phyloP scores from a whole-genome alignment of 768 basidiomycete genomes.

The Lactarius hengduanensis region DNA sequence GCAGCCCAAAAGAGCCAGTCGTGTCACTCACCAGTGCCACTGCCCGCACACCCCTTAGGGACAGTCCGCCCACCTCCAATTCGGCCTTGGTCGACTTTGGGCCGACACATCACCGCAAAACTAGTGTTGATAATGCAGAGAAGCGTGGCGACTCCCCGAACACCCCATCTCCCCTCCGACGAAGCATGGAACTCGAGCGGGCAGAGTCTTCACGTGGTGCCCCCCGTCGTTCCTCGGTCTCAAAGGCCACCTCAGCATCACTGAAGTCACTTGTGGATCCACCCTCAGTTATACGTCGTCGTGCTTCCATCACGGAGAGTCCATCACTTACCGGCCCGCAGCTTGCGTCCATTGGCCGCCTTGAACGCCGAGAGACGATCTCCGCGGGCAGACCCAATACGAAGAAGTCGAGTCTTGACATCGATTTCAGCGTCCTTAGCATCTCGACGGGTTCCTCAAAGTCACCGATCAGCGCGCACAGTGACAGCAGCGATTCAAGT shows the following conservation, averaged over 20 bases:
- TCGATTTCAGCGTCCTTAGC: constrained; percentile 41
- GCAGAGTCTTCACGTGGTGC: constrained; percentile 47
- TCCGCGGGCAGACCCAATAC: constrained; percentile 25
- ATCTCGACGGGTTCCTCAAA: constrained; percentile 34
- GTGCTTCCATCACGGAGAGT: constrained; percentile 28
- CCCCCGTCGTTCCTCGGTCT: constrained; percentile 47
- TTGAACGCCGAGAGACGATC: constrained; percentile 30
- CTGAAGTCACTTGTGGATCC: constrained; percentile 37
- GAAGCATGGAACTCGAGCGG: constrained; percentile 54
- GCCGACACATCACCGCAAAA: constrained; percentile 48
- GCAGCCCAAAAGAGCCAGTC: constrained; percentile 52
- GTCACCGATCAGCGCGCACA: constrained; percentile 47
- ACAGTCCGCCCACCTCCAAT: constrained; percentile 47
- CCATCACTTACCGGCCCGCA: constrained; percentile 4
- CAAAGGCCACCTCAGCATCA: constrained; percentile 37
- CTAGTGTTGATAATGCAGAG: constrained; percentile 42
- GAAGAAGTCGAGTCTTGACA: constrained; percentile 36
- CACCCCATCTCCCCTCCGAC: constrained; percentile 59
- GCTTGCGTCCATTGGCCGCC: constrained; percentile 14
- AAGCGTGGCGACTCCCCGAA: constrained; percentile 55
- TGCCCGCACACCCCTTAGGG: constrained; percentile 42
- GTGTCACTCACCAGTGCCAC: constrained; percentile 41
- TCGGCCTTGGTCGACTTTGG: constrained; percentile 47
- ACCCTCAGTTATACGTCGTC: constrained; percentile 27
- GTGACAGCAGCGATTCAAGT: constrained; percentile 53